Evolutionary conservation across 305 asterid species (phyloP).

Genomic region (Nicotiana rustica): DNA sequence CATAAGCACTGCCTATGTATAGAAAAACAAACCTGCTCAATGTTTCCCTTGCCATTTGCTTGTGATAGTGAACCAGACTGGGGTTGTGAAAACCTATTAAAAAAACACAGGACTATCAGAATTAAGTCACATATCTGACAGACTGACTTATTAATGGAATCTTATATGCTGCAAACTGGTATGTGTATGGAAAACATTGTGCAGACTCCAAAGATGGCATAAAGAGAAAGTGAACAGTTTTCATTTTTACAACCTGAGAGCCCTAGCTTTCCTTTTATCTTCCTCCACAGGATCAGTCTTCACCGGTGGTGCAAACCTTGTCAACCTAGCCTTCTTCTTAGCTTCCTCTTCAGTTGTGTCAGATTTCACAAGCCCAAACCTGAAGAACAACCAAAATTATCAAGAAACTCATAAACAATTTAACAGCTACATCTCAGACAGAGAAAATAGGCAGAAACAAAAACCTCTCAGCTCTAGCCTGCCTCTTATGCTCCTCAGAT

Average conservation of each 20-base stretch:
- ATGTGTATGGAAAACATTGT: background rate
- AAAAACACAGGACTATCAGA: conserved; percentile 8
- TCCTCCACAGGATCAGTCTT: conserved; percentile 57
- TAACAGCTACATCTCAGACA: background rate
- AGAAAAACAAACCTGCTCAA: conserved; percentile 43
- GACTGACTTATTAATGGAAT: background rate
- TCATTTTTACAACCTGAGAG: conserved; percentile 58
- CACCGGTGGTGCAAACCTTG: conserved; percentile 57
- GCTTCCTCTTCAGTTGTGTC: conserved; percentile 59
- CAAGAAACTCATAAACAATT: background rate
- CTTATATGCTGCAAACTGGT: background rate
- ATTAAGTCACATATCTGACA: background rate
- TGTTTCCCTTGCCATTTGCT: conserved; percentile 34
- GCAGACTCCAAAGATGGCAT: background rate
- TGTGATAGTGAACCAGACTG: conserved; percentile 40
- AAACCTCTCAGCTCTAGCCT: conserved; percentile 85
- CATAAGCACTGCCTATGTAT: background rate
- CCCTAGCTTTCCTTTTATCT: conserved; percentile 74
- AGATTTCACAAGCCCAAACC: conserved; percentile 67
- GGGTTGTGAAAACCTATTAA: conserved; percentile 44
- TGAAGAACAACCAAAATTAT: conserved; percentile 37
- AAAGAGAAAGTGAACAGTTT: background rate
- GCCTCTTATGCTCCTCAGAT: conserved; percentile 71
- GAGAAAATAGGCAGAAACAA: conserved; percentile 23
- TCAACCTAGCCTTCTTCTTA: conserved; percentile 74